These are phyloP conservation scores for Epichloe coenophiala DNA, from an alignment of 2,329 filamentous ascomycete species.

Conservation along the genomic window DNA sequence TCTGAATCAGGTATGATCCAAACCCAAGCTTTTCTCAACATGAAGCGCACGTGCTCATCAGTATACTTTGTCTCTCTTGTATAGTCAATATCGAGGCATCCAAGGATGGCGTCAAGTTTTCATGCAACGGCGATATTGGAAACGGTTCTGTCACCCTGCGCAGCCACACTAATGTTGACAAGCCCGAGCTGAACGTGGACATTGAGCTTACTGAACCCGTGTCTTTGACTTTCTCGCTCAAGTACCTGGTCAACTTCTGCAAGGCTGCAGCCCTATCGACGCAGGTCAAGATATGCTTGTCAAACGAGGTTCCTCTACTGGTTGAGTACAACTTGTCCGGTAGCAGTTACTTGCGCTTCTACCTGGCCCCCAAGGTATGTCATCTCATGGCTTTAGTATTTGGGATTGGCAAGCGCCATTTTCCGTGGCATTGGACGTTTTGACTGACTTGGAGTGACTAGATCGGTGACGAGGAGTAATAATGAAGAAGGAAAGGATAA, in stretches of 20 bases:
- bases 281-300: conserved; percentile 83
- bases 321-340: conserved; percentile 79
- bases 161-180: conserved; percentile 78
- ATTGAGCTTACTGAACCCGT: conserved; percentile 91
- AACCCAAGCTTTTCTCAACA: background rate
- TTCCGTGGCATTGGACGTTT: background rate
- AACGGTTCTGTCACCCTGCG: conserved; percentile 88
- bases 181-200: conserved; percentile 71
- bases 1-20: conserved; percentile 71
- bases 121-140: conserved; percentile 86
- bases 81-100: conserved; percentile 86
- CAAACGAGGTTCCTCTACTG: conserved; percentile 87
- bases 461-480: conserved; percentile 28
- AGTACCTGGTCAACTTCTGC: conserved; percentile 99
- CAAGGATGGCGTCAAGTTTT: conserved; percentile 96
- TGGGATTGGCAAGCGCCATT: background rate
- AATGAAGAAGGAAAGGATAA: background rate
- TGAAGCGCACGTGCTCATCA: background rate
- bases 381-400: background rate
- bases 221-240: conserved; percentile 90
- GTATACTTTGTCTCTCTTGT: background rate
- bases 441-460: conserved; percentile 6
- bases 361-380: conserved; percentile 89
- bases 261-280: conserved; percentile 79
- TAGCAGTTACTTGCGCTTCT: conserved; percentile 88